Base-by-base conservation (phyloP, 2,329 filamentous ascomycete genomes). In the Whalleya microplaca region DNA sequence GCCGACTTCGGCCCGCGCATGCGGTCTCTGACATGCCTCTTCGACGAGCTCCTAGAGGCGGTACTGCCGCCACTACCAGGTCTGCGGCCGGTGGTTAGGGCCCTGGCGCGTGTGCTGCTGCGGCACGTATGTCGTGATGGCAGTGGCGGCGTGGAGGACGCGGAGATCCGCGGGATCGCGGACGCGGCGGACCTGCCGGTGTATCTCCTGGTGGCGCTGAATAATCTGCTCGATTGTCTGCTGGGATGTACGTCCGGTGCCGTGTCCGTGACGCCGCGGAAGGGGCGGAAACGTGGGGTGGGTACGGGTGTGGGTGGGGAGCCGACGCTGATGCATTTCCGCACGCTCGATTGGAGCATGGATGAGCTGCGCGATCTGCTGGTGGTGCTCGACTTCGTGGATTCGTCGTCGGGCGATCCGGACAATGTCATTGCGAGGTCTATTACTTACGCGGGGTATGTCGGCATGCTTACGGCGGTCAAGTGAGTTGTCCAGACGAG, bases 201-300 rank as follows among this genome's bases (percentile, higher is more conserved):
- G 68, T 84, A 86, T 61, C 70, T 88, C 0, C 74, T 89, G 0
- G 79, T 89, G 2, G 80, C 80, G 2, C 79, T 87, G 63, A 89
- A 89, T 62, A 82, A 84, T 1, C 71, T 88, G 1, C 74, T 89
- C 1, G 87, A 90, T 64, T 72, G 83, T 4, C 73, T 89, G 37
- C 80, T 89, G 71, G 86, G 86, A 2, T 89, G 87, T 66, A 88
- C 86, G 1, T 87, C 83, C 45, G 74, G 74, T 2, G 74, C 72
- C 0, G 69, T 66, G 0, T 63, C 71, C 1, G 62, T 67, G 10
- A 58, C n/a, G n/a, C n/a, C 63, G 5, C 70, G 58, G 55, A 73
- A 75, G 69, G 56, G 75, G 10, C 58, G 83, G 83, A 20, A 83
- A 76, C 16, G 60, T 56, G 8, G 29, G 50, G 49, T 44, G 50